These are phyloP conservation scores for Gossypium arboreum DNA, from an alignment of 345 rosid species.

Conservation along the genomic window DNA sequence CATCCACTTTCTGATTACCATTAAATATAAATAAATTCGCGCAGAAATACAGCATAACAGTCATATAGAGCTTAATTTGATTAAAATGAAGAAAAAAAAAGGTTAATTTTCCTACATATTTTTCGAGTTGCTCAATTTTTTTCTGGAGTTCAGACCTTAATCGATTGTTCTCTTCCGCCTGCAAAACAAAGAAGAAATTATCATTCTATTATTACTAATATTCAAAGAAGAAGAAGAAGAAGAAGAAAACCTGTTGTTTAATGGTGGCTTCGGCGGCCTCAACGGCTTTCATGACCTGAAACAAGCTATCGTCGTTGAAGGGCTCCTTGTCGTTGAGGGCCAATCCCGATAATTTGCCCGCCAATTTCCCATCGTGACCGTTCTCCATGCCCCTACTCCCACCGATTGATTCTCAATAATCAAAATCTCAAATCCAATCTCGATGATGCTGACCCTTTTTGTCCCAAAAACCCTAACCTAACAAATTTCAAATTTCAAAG, in stretches of 20 bases:
- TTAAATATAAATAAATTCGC: neutral
- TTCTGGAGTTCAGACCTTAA: slow-evolving; percentile 70
- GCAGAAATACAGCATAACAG: neutral
- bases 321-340: slow-evolving; percentile 25
- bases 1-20: slow-evolving; percentile 7
- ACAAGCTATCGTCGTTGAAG: slow-evolving; percentile 42
- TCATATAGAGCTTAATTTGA: neutral
- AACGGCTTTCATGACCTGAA: slow-evolving; percentile 91
- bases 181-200: neutral
- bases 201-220: neutral
- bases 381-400: slow-evolving; percentile 56
- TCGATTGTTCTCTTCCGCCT: slow-evolving; percentile 79
- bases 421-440: slow-evolving; percentile 29
- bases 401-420: neutral
- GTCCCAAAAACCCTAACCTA: slow-evolving; percentile 18
- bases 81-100: neutral
- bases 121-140: slow-evolving; percentile 55
- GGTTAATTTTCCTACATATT: slow-evolving; percentile 38
- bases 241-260: slow-evolving; percentile 65
- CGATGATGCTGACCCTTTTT: slow-evolving; percentile 13
- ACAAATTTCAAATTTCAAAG: neutral
- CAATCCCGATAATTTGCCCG: slow-evolving; percentile 53
- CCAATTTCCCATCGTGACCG: slow-evolving; percentile 58
- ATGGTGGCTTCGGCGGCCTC: slow-evolving; percentile 95
- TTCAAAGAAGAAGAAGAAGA: slow-evolving; percentile 7